These are phyloP conservation scores for Alloteropsis angusta DNA, from an alignment of 202 grass and related monocot genomes.

Conservation along the genomic window DNA sequence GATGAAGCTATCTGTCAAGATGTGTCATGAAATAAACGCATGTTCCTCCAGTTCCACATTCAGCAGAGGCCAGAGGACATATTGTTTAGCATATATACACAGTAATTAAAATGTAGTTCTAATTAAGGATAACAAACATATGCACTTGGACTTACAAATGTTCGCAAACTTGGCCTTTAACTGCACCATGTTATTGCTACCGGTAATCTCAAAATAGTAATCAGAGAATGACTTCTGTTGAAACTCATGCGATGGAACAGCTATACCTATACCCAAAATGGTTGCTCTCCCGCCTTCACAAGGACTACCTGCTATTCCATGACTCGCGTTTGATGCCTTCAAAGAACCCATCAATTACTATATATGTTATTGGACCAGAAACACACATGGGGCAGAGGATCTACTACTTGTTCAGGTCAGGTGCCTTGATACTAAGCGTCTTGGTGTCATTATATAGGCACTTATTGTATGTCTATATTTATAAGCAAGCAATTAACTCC, in stretches of 20 bases:
- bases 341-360: background rate
- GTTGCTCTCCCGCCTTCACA: background rate
- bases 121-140: background rate
- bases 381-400: background rate
- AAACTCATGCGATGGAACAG: background rate
- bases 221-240: background rate
- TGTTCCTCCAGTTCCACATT: background rate
- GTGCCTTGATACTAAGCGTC: background rate
- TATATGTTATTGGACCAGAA: background rate
- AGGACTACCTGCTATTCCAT: background rate
- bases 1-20: background rate
- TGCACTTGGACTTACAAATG: background rate
- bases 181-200: conserved; percentile 8
- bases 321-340: background rate
- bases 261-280: background rate
- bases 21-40: background rate
- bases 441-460: background rate
- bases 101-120: background rate
- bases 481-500: background rate
- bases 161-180: conserved; percentile 3
- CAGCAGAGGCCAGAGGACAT: background rate
- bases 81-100: background rate
- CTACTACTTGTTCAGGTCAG: background rate
- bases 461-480: background rate
- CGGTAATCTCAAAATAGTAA: conserved; percentile 12